Evolutionary conservation across 192 early-diverging fungal species (phyloP), one percentile per base, ranked within the genome.

Genomic region (Chytriomyces hyalinus): DNA sequence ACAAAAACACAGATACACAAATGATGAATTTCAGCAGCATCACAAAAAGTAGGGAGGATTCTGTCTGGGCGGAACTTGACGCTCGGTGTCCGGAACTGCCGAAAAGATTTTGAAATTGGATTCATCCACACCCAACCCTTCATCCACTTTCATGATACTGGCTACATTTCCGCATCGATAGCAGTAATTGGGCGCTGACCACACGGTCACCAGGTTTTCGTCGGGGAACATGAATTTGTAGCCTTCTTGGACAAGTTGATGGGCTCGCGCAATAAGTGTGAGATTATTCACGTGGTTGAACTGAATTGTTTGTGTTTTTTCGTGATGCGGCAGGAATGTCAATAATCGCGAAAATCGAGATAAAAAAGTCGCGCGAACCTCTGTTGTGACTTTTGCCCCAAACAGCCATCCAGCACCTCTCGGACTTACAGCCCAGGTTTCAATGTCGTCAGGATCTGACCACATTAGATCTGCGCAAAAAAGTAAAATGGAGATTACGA

Each of bases 231-330:
- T 95, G 84, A 93, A 95, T 78, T 97, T 97, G 87, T 94, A 99
- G 13, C 98, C 96, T 80, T 99, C 97, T 85, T 97, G 96, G 22
- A 97, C 96, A 62, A 99, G 88, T 79, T 99, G 97, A 86, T 99
- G 97, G 4, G 97, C 97, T 24, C 97, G 88, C 20, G 96, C 94
- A 75, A 99, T 94, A 17, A 97, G 85, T 24, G 89, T 90, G 59
- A 99, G 84, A 36, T 88, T 90, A 81, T 99, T 99, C 77, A 96
- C 91, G 65, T 97, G 92, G 76, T 95, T 92, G 81, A 99, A 99
- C 90, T 94, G 47, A 10, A 20, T 43, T 46, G 49, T 57, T 28
- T 68, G 8, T 68, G 10, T 71, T 61, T 65, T 36, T 36, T 7
- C 26, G 50, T 60, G 48, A 4, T 24, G 53, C 61, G 49, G 36